Base-by-base conservation (phyloP, 306 rosid genomes). In the Parietaria judaica region DNA sequence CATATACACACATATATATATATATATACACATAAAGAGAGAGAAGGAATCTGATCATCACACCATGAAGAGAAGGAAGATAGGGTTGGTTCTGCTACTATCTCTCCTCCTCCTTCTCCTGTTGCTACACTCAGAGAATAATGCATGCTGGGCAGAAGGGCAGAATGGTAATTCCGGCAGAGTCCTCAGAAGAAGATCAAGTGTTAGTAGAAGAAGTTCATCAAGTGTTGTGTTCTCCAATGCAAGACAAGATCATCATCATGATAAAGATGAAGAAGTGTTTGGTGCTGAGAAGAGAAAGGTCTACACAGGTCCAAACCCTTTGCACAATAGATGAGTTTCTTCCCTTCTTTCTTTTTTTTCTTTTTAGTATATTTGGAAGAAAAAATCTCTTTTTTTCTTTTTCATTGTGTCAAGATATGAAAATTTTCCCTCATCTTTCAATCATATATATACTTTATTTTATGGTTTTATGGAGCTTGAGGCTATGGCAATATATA, bases 311-410 rank as follows among this genome's bases (percentile, higher is more conserved):
- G 96, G 96, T 60, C 96, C 96, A 44, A 88, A 88, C 65, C 96
- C 96, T 81, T 82, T 88, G 52, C 97, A 89, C 60, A 89, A 89
- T 83, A 86, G 95, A 86, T 86, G 79, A 86, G 83, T 79, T 70
- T 51, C 59, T 71, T 6, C n/a, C n/a, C n/a, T n/a, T n/a, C n/a
- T n/a, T n/a, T n/a, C n/a, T n/a, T 38, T 39, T 36, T n/a, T 58
- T 3, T n/a, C 2, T 11, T 45, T 54, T 55, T 43, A 62, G 16
- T 6, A 64, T 3, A 51, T 36, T 13, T 59, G 9, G 16, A 31
- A 31, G n/a, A 35, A 49, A 61, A 47, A 6, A 4, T n/a, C 48
- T 38, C 16, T 14, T 44, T 43, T 49, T 58, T 37, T 16, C n/a
- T 8, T 35, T 48, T 35, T 38, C 74, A 46, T 65, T 59, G 74